Percentiles rank a stretch among this genome's conserved stretches.
Evolutionary conservation across 2,329 filamentous ascomycete genomes (phyloP).

Genomic region (Clonostachys sp.): DNA sequence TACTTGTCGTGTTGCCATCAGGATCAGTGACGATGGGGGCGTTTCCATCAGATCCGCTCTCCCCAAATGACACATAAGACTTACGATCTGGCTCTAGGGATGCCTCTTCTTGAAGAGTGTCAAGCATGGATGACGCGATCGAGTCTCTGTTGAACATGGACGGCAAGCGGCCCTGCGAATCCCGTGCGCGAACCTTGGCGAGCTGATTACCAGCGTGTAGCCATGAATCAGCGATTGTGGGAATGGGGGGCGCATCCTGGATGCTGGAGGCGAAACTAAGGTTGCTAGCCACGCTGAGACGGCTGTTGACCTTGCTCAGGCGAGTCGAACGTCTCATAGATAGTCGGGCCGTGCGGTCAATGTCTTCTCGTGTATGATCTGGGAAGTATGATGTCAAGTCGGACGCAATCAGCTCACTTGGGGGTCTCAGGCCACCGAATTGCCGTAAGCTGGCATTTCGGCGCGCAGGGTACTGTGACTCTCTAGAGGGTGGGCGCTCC

Average conservation of each 20-base stretch:
- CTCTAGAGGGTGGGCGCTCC: conserved; percentile 48
- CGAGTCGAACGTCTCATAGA: conserved; percentile 88
- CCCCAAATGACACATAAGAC: conserved; percentile 87
- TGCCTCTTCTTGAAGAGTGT: conserved; percentile 88
- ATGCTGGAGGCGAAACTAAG: conserved; percentile 89
- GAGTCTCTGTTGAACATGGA: conserved; percentile 69
- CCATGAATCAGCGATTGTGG: conserved; percentile 94
- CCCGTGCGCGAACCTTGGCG: conserved; percentile 31
- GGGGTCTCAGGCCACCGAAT: conserved; percentile 88
- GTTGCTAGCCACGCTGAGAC: conserved; percentile 89
- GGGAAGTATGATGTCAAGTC: conserved; percentile 97
- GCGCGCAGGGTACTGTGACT: conserved; percentile 34
- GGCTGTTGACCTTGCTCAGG: conserved; percentile 87
- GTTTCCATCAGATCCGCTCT: conserved; percentile 67
- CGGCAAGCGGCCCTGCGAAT: conserved; percentile 41
- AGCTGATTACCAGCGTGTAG: conserved; percentile 45
- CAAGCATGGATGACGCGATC: conserved; percentile 81
- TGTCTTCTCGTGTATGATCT: conserved; percentile 87
- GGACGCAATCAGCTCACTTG: conserved; percentile 95
- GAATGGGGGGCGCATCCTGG: conserved; percentile 89
- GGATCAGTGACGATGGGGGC: conserved; percentile 71
- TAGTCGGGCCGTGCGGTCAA: conserved; percentile 90
- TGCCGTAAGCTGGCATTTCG: conserved; percentile 59
- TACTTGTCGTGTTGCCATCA: conserved; percentile 63
- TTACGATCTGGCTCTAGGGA: conserved; percentile 83